Evolutionary conservation across 495 filamentous ascomycete species (phyloP).

Genomic region (Neurospora sublineolata): DNA sequence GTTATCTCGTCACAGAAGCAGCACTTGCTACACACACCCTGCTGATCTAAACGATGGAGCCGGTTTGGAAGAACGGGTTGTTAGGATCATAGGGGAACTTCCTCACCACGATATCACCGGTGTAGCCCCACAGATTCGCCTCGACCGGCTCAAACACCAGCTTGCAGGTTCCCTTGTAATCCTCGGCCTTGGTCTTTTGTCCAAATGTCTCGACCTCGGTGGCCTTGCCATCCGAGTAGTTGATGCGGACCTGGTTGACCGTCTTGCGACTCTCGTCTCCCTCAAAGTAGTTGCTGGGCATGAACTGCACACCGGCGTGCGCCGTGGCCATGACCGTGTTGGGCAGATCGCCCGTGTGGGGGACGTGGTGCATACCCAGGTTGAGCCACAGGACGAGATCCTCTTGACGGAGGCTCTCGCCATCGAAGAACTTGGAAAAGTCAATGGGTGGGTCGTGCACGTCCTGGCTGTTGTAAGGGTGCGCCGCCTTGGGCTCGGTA

Average conservation of each 20-base stretch:
- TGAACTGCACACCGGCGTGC: slow-evolving; percentile 30
- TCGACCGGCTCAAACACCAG: slow-evolving; percentile 14
- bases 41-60: slow-evolving; percentile 5
- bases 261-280: slow-evolving; percentile 13
- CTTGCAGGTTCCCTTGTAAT: slow-evolving; percentile 9
- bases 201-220: slow-evolving; percentile 29
- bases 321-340: slow-evolving; percentile 41
- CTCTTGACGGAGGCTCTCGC: slow-evolving; percentile 40
- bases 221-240: slow-evolving; percentile 26
- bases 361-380: slow-evolving; percentile 48
- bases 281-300: slow-evolving; percentile 32
- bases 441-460: slow-evolving; percentile 39
- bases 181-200: slow-evolving; percentile 8
- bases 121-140: slow-evolving; percentile 24
- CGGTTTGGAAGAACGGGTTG: slow-evolving; percentile 22
- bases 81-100: slow-evolving; percentile 37
- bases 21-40: background rate
- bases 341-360: slow-evolving; percentile 43
- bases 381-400: slow-evolving; percentile 47
- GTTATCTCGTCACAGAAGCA: background rate
- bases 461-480: slow-evolving; percentile 38
- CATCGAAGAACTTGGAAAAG: slow-evolving; percentile 44
- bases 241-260: slow-evolving; percentile 32
- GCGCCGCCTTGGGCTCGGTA: slow-evolving; percentile 35
- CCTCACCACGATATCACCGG: slow-evolving; percentile 32